A percentile compares a stretch with the other conserved stretches of the same genome.
Conservation (phyloP, 2,329 filamentous ascomycete genomes). For the Penicillium vulpinum region DNA sequence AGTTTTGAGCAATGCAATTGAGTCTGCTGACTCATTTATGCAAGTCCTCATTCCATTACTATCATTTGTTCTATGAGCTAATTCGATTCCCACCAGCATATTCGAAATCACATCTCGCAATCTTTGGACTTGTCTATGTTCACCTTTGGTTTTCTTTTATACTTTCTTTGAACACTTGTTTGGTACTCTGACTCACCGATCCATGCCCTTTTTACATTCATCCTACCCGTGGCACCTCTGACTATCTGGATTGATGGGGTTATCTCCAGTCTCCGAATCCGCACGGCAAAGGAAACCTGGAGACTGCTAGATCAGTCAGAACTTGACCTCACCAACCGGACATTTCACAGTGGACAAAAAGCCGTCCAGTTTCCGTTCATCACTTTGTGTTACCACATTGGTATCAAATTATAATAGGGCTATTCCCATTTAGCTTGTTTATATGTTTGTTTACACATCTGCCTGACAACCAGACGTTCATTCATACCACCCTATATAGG, state of each 20-base stretch:
- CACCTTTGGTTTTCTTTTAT: constrained; percentile 32
- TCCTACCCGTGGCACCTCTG: constrained; percentile 66
- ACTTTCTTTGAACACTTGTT: constrained; percentile 26
- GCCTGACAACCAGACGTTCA: neutral
- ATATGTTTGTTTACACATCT: neutral
- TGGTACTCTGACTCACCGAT: constrained; percentile 50
- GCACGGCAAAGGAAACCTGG: constrained; percentile 66
- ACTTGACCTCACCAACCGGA: constrained; percentile 16
- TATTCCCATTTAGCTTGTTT: neutral
- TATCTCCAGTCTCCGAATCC: constrained; percentile 66
- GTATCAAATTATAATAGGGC: constrained; percentile 5
- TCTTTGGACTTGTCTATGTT: constrained; percentile 21
- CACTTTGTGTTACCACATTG: constrained; percentile 21
- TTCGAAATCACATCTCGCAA: constrained; percentile 16
- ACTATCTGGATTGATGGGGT: constrained; percentile 69
- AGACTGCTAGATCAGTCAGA: constrained; percentile 50
- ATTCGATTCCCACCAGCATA: constrained; percentile 8
- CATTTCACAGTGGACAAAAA: constrained; percentile 23
- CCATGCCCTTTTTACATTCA: constrained; percentile 66
- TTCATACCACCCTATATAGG: neutral
- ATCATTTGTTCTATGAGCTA: neutral
- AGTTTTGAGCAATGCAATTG: constrained; percentile 57
- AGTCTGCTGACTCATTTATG: constrained; percentile 29
- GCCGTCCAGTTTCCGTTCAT: constrained; percentile 22
- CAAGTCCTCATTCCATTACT: constrained; percentile 9